A percentile compares a stretch with the other conserved stretches of the same genome.
These are phyloP conservation scores for Beauveria australis DNA, from an alignment of 2,329 filamentous ascomycete genomes.

Conservation along the genomic window DNA sequence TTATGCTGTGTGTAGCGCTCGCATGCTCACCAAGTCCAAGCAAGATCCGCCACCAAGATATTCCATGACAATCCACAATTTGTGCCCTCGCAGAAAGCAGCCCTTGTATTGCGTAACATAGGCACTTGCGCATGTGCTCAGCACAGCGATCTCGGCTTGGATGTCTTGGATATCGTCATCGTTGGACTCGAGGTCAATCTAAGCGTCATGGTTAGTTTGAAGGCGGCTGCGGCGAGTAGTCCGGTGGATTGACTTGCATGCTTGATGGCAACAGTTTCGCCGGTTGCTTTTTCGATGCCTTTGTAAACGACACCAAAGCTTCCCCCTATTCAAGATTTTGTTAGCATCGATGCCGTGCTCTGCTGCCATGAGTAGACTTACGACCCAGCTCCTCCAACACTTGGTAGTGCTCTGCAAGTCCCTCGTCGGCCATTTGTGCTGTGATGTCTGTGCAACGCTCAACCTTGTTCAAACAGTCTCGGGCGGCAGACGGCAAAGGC, in stretches of 20 bases:
- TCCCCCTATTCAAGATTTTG: slow-evolving; percentile 10
- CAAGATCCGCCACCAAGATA: slow-evolving; percentile 93
- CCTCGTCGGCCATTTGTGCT: slow-evolving; percentile 48
- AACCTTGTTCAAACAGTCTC: slow-evolving; percentile 1
- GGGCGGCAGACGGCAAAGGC: background rate
- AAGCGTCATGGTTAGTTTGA: background rate
- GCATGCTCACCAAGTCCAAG: slow-evolving; percentile 66
- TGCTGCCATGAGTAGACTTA: slow-evolving; percentile 39
- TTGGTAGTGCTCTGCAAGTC: slow-evolving; percentile 80
- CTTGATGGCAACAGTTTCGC: slow-evolving; percentile 93
- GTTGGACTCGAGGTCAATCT: slow-evolving; percentile 98
- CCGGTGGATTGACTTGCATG: slow-evolving; percentile 55
- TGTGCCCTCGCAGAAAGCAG: slow-evolving; percentile 91
- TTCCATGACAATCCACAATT: slow-evolving; percentile 99
- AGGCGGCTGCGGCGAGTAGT: background rate
- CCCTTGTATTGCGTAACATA: slow-evolving; percentile 95
- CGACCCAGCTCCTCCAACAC: slow-evolving; percentile 94
- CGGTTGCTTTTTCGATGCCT: slow-evolving; percentile 82
- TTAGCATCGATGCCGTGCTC: background rate
- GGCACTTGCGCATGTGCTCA: slow-evolving; percentile 89
- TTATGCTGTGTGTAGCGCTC: slow-evolving; percentile 1
- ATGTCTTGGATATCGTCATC: slow-evolving; percentile 98
- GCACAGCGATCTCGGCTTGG: slow-evolving; percentile 89
- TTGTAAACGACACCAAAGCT: slow-evolving; percentile 78
- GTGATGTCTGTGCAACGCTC: slow-evolving; percentile 5